Evolutionary conservation across 2,329 filamentous ascomycete species (phyloP).

Genomic region (Trichophyton rubrum): DNA sequence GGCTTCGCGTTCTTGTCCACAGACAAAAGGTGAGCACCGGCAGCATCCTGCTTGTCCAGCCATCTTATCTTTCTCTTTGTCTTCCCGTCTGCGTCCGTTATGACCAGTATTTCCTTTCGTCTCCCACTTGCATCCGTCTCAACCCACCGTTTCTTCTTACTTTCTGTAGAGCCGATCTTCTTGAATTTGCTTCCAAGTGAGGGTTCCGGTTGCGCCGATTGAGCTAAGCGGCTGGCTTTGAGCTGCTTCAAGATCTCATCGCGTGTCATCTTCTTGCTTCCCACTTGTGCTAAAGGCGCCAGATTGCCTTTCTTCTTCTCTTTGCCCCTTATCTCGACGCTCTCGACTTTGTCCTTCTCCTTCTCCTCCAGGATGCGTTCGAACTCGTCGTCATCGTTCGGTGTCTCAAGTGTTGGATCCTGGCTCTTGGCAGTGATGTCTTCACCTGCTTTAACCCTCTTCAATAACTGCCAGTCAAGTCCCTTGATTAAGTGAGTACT

Average conservation of each 20-base stretch:
- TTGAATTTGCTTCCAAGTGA: slow-evolving; percentile 44
- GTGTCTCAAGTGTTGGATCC: slow-evolving; percentile 12
- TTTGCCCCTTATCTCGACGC: slow-evolving; percentile 23
- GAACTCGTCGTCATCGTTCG: slow-evolving; percentile 46
- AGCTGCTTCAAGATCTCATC: slow-evolving; percentile 49
- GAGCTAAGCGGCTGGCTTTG: slow-evolving; percentile 38
- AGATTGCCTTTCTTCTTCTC: slow-evolving; percentile 43
- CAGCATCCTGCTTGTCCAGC: slow-evolving; percentile 29
- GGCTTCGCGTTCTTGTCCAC: slow-evolving; percentile 36
- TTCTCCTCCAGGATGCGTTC: slow-evolving; percentile 32
- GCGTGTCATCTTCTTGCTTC: slow-evolving; percentile 38
- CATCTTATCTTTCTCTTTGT: slow-evolving; percentile 51
- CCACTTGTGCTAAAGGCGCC: slow-evolving; percentile 22
- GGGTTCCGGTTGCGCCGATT: slow-evolving; percentile 35
- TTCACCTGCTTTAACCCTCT: slow-evolving; percentile 34
- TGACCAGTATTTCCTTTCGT: slow-evolving; percentile 45
- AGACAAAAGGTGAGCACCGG: slow-evolving; percentile 27
- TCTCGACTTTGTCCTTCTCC: slow-evolving; percentile 20
- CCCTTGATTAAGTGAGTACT: slow-evolving; percentile 87
- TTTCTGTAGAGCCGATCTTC: slow-evolving; percentile 36
- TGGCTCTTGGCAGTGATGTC: slow-evolving; percentile 36
- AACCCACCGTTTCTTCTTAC: slow-evolving; percentile 39
- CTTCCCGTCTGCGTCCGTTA: slow-evolving; percentile 47
- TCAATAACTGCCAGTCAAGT: slow-evolving; percentile 64
- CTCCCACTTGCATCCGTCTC: slow-evolving; percentile 43